phyloP scores from a whole-genome alignment of 2,329 filamentous ascomycete species.

The Endothia cerciana region DNA sequence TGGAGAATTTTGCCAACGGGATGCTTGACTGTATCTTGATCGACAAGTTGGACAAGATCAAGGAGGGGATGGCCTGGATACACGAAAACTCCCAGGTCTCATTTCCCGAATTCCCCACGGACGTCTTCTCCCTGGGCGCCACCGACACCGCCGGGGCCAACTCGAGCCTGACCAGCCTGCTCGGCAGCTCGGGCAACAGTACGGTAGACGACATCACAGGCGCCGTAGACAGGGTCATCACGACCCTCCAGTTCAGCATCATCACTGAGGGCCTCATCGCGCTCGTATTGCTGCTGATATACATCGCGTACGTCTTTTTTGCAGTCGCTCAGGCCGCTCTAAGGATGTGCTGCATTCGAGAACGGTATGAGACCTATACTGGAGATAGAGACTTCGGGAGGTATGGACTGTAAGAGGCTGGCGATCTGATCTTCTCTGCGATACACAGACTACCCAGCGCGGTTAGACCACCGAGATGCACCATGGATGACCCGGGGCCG shows the following conservation, averaged over 20 bases:
- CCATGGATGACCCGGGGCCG: neutral
- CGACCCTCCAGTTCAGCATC: constrained; percentile 69
- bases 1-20: constrained; percentile 73
- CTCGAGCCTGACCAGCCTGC: constrained; percentile 52
- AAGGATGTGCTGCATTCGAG: constrained; percentile 50
- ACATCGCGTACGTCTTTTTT: constrained; percentile 75
- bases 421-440: neutral
- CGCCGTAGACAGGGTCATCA: constrained; percentile 71
- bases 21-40: constrained; percentile 86
- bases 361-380: constrained; percentile 1
- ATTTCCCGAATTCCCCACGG: constrained; percentile 76
- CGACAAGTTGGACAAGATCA: constrained; percentile 81
- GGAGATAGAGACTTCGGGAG: neutral
- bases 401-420: neutral
- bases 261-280: constrained; percentile 81
- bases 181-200: constrained; percentile 1
- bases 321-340: constrained; percentile 70
- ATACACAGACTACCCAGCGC: neutral
- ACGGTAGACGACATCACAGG: constrained; percentile 76
- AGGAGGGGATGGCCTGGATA: constrained; percentile 93
- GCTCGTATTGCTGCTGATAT: constrained; percentile 72
- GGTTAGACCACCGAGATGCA: neutral
- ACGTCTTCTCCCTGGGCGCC: constrained; percentile 84
- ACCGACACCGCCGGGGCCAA: constrained; percentile 59
- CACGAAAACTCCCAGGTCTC: constrained; percentile 81